phyloP scores from a whole-genome alignment of 495 filamentous ascomycete genomes.

The Aspergillus panamensis region DNA sequence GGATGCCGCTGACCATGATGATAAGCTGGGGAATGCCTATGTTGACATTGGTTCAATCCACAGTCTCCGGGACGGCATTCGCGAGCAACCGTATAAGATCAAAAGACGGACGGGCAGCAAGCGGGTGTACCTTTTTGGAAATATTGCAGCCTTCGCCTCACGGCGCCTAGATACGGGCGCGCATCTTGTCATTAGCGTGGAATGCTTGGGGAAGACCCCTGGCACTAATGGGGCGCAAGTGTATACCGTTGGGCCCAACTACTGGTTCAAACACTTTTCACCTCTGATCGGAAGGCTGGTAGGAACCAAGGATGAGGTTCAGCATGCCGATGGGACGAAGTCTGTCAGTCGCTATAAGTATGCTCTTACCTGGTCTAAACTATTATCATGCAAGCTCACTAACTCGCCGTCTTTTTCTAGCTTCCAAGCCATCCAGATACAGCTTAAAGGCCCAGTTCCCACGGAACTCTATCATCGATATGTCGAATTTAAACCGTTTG shows the following conservation, averaged over 20 bases:
- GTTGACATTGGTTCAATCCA: conserved; percentile 55
- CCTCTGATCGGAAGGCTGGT: conserved; percentile 82
- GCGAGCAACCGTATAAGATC: conserved; percentile 62
- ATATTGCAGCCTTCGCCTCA: conserved; percentile 55
- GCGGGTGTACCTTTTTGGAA: conserved; percentile 71
- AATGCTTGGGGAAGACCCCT: conserved; percentile 68
- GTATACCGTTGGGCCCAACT: conserved; percentile 73
- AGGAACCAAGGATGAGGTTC: conserved; percentile 64
- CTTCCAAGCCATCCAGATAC: conserved; percentile 92
- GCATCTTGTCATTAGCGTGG: conserved; percentile 63
- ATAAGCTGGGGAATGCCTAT: conserved; percentile 79
- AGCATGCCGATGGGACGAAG: conserved; percentile 48
- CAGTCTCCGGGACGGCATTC: conserved; percentile 65
- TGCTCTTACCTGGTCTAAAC: conserved; percentile 17
- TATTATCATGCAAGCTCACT: background rate
- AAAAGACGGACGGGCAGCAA: conserved; percentile 84
- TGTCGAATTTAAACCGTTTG: conserved; percentile 88
- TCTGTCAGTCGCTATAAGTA: conserved; percentile 66
- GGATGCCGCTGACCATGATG: conserved; percentile 81
- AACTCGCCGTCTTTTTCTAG: conserved; percentile 35
- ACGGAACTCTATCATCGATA: conserved; percentile 77
- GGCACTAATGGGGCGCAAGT: conserved; percentile 69
- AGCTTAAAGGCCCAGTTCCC: conserved; percentile 80
- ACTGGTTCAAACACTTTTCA: conserved; percentile 80
- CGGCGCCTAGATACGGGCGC: conserved; percentile 54